phyloP scores from a whole-genome alignment of 495 filamentous ascomycete genomes.

The Penicillium canariense region DNA sequence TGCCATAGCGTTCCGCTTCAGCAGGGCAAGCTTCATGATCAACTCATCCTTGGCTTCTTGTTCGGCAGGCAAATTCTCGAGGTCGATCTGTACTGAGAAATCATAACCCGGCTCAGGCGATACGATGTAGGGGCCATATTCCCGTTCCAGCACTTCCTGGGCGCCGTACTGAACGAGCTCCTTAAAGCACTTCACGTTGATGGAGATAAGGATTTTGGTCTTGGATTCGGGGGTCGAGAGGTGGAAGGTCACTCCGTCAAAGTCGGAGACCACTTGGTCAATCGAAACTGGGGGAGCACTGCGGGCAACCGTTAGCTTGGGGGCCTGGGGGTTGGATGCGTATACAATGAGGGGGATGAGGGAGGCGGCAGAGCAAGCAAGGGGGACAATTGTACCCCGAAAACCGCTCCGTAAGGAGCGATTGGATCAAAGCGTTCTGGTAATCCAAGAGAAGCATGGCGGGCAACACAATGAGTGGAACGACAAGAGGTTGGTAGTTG shows the following conservation, averaged over 20 bases:
- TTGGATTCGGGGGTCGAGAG: constrained; percentile 93
- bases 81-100: constrained; percentile 85
- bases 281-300: constrained; percentile 83
- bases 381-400: constrained; percentile 60
- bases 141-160: constrained; percentile 81
- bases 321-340: constrained; percentile 21
- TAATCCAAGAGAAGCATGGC: constrained; percentile 97
- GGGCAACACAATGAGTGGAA: constrained; percentile 20
- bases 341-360: constrained; percentile 24
- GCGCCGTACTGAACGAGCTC: constrained; percentile 93
- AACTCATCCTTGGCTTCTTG: constrained; percentile 80
- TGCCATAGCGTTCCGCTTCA: constrained; percentile 98
- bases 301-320: constrained; percentile 36
- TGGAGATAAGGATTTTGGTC: constrained; percentile 87
- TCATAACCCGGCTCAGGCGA: constrained; percentile 86
- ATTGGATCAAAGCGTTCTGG: constrained; percentile 96
- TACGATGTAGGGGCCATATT: constrained; percentile 91
- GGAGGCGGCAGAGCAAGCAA: constrained; percentile 16
- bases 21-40: constrained; percentile 75
- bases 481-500: constrained; percentile 17
- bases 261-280: constrained; percentile 97
- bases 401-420: constrained; percentile 92
- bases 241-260: constrained; percentile 96
- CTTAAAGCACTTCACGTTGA: constrained; percentile 88
- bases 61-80: constrained; percentile 79